Conservation (phyloP, 345 rosid genomes). For the Anacardium occidentale region DNA sequence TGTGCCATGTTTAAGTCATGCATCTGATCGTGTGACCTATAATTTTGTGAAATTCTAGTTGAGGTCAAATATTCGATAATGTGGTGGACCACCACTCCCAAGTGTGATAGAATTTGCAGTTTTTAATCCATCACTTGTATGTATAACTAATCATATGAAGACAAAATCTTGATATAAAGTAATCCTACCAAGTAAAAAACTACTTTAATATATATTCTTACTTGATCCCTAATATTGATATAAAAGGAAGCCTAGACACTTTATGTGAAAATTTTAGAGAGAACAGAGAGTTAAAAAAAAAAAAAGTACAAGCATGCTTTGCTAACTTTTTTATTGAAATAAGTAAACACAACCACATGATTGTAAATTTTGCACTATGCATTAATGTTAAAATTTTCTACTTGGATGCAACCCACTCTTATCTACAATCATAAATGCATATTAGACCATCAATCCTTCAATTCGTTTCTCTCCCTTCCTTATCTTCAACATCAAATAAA, state of each 20-base stretch:
- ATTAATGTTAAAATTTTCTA: slow-evolving; percentile 1
- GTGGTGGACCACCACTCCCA: too few species aligned
- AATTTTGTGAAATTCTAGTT: too few species aligned
- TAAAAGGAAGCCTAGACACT: background rate
- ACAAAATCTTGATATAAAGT: too few species aligned
- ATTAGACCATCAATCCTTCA: background rate
- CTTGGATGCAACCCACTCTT: slow-evolving; percentile 27
- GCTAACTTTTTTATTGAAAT: background rate
- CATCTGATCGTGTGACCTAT: too few species aligned
- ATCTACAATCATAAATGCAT: slow-evolving; percentile 29
- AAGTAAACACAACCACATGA: slow-evolving; percentile 2
- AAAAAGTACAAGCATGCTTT: background rate
- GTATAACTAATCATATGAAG: too few species aligned
- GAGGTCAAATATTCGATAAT: too few species aligned
- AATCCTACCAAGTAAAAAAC: background rate
- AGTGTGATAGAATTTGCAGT: too few species aligned
- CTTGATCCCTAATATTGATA: background rate
- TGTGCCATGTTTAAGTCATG: too few species aligned
- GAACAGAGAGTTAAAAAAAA: background rate
- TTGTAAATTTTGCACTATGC: background rate
- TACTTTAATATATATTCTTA: background rate
- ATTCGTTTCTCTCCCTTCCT: background rate
- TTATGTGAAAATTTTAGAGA: background rate
- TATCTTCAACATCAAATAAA: slow-evolving; percentile 21
- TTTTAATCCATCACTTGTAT: too few species aligned